Evolutionary conservation across 805 yeast genomes (phyloP), one percentile per base, ranked within the genome.

Genomic region (Priceomyces carsonii): DNA sequence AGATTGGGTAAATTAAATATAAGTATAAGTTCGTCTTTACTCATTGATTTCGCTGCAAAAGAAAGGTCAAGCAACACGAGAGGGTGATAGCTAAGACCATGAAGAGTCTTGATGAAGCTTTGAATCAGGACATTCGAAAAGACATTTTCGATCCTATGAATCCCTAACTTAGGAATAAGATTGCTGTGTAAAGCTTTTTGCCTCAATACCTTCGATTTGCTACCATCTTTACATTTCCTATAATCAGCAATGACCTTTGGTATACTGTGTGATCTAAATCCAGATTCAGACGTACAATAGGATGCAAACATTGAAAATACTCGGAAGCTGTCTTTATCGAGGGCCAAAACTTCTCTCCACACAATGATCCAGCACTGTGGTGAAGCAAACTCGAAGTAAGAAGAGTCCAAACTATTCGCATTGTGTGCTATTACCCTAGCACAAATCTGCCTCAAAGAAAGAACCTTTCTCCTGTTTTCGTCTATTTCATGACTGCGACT

Each of bases 91-190:
- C 35, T 22, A n/a, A 57, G 32, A 8, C 37, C 35, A 24, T 43
- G 45, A 13, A 62, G 32, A 25, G 48, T 47, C 6, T 32, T 10
- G 2, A 42, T 44, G 3, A 66, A 29, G 12, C 57, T 60, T 13
- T 26, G 16, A 3, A 64, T 26, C 14, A 45, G 38, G 8, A 61
- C 45, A 38, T 66, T 66, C 15, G 50, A 41, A 36, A 60, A 65
- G 5, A 68, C 25, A 30, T 56, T 64, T 28, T 67, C 73, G 17
- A 68, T 32, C 25, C 73, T 42, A 48, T 67, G 69, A 16, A 29
- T 38, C 14, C 29, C 22, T 9, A 37, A 29, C 7, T 35, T 38
- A 2, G 52, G 52, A 9, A 49, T 39, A 10, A 34, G 32, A 12
- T 26, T 35, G 15, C 34, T 15, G 21, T 43, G 49, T 7, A 54